phyloP scores from a whole-genome alignment of 192 early-diverging fungal species.

The Entomortierella chlamydospora region DNA sequence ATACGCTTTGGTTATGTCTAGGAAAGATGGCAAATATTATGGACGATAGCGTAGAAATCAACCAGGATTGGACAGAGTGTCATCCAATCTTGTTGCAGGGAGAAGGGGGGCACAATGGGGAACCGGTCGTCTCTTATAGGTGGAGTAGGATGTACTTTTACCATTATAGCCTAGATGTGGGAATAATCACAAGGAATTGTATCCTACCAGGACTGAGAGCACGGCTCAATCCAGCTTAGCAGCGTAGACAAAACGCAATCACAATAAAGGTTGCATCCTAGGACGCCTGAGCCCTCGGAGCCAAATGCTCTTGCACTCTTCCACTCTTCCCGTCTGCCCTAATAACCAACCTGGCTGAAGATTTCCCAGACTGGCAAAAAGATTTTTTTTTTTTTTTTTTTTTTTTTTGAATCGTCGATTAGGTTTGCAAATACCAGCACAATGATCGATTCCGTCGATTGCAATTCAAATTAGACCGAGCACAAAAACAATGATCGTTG shows the following conservation, averaged over 20 bases:
- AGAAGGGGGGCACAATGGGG: neutral
- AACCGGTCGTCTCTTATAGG: neutral
- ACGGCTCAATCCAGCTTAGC: neutral
- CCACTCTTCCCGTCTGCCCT: neutral
- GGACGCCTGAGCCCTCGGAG: neutral
- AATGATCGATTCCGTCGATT: neutral
- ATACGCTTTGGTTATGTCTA: too few relatives aligned
- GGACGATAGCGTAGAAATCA: neutral
- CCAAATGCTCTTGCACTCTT: neutral
- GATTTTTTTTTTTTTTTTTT: too few relatives aligned
- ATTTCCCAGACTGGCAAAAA: too few relatives aligned
- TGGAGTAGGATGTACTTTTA: neutral
- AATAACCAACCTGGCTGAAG: too few relatives aligned
- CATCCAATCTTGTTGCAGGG: neutral
- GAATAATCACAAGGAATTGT: slow-evolving; percentile 1
- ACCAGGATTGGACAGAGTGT: neutral
- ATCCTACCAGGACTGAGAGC: neutral
- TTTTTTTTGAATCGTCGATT: slow-evolving; percentile 9
- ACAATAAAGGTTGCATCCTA: neutral
- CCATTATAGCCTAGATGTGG: neutral
- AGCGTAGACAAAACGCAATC: neutral
- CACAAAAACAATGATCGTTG: neutral
- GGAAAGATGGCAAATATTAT: neutral
- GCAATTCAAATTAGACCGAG: too few relatives aligned
- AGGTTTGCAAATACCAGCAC: neutral